Evolutionary conservation across 1,284 basidiomycete genomes (phyloP).

Genomic region (Quambalaria eucalypti): DNA sequence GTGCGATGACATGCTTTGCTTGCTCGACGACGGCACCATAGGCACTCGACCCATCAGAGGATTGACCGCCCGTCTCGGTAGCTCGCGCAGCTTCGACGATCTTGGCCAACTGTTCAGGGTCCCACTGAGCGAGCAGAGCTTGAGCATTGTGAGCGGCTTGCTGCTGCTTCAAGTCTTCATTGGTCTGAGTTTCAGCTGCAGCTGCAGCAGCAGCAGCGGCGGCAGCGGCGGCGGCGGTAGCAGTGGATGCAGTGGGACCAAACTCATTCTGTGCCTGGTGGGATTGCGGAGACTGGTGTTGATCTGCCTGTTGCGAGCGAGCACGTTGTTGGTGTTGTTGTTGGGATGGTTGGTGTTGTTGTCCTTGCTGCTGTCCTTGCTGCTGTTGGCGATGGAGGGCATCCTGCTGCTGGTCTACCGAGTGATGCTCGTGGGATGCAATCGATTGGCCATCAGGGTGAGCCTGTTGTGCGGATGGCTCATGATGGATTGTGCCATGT

Average conservation of each 20-base stretch:
- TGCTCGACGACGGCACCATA: background rate
- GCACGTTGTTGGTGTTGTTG: background rate
- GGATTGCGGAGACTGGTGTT: background rate
- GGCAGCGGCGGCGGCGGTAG: background rate
- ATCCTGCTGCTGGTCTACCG: background rate
- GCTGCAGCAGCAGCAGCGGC: too few species aligned
- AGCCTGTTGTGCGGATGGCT: too few species aligned
- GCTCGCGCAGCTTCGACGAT: slow-evolving; percentile 33
- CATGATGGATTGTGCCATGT: too few species aligned
- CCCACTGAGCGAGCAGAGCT: background rate
- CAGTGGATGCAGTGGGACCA: background rate
- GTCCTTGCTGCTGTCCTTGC: background rate
- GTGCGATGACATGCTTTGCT: slow-evolving; percentile 7
- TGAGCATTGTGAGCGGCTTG: background rate
- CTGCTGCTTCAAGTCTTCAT: background rate
- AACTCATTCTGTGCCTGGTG: background rate
- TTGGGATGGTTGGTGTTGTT: background rate
- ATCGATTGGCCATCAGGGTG: too few species aligned
- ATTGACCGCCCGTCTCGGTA: background rate
- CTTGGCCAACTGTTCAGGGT: slow-evolving; percentile 37
- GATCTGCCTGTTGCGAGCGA: slow-evolving; percentile 1
- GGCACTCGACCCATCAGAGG: background rate
- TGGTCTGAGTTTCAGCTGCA: too few species aligned
- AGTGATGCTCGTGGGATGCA: background rate
- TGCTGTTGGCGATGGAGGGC: background rate